Percentiles rank a stretch among this genome's conserved stretches.
Conservation (phyloP, 1,284 basidiomycete species). For the Ceratobasidium sp. region DNA sequence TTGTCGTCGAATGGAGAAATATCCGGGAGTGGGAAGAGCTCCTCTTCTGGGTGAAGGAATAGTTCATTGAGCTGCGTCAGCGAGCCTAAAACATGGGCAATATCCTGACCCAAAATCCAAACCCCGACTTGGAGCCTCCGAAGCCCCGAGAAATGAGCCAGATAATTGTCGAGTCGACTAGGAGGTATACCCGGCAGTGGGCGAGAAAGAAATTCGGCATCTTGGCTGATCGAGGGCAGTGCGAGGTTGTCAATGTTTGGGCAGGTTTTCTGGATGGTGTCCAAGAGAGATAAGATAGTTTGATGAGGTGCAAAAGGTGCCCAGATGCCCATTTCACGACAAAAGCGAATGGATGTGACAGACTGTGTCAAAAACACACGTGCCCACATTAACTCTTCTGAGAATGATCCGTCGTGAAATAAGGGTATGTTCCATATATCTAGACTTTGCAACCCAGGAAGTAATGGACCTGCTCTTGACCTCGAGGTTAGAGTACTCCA, state of each 20-base stretch:
- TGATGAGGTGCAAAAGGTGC: too few species aligned
- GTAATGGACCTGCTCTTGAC: not conserved
- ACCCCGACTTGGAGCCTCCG: not conserved
- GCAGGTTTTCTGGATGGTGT: not conserved
- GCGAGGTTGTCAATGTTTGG: not conserved
- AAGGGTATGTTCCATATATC: not conserved
- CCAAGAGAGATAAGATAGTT: not conserved
- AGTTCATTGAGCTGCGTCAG: not conserved
- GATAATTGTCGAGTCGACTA: not conserved
- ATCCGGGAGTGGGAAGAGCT: not conserved
- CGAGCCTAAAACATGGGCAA: not conserved
- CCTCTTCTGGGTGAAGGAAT: not conserved
- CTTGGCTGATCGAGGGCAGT: not conserved
- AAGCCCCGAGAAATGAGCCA: not conserved
- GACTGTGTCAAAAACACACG: not conserved
- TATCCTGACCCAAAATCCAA: not conserved
- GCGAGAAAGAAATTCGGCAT: too few species aligned
- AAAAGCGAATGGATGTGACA: not conserved
- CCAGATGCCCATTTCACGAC: not conserved
- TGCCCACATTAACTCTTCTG: not conserved
- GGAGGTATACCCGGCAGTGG: too few species aligned
- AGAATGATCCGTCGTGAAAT: not conserved
- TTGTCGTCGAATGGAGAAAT: not conserved
- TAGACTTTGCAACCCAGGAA: not conserved
- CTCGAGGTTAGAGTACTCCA: not conserved